Conservation (phyloP, 1,139 yeast species). For the Candida sp. region DNA sequence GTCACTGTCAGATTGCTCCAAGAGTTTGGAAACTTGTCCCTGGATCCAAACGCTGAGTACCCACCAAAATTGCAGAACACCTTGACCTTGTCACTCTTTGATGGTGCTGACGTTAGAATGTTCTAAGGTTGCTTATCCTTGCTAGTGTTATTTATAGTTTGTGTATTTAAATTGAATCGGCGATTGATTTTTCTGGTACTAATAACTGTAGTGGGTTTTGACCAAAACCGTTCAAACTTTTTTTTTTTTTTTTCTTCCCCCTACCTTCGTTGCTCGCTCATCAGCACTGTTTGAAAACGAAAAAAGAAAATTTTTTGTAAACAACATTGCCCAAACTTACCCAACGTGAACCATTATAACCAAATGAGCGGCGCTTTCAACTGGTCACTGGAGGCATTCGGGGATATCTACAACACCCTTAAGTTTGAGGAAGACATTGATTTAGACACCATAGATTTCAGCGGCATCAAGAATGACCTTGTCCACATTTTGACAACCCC, state of each 20-base stretch:
- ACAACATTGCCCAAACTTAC: no score
- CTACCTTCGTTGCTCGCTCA: background rate
- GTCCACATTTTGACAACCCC: slow-evolving; percentile 52
- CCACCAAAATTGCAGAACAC: slow-evolving; percentile 36
- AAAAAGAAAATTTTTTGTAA: slow-evolving; percentile 3
- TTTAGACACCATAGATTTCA: slow-evolving; percentile 22
- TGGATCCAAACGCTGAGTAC: slow-evolving; percentile 18
- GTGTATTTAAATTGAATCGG: background rate
- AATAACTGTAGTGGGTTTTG: background rate
- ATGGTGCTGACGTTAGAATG: slow-evolving; percentile 23
- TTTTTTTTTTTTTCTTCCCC: background rate
- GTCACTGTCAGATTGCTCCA: slow-evolving; percentile 32
- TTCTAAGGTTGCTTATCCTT: background rate
- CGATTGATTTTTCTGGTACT: background rate
- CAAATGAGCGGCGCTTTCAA: slow-evolving; percentile 14
- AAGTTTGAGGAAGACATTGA: slow-evolving; percentile 31
- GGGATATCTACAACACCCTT: slow-evolving; percentile 41
- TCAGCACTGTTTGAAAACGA: background rate
- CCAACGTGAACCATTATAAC: background rate
- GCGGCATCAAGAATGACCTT: slow-evolving; percentile 50
- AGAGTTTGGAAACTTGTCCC: slow-evolving; percentile 33
- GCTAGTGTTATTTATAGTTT: background rate
- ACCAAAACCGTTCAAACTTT: background rate
- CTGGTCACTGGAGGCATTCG: slow-evolving; percentile 41
- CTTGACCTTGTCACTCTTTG: slow-evolving; percentile 30